phyloP scores from a whole-genome alignment of 805 yeast species.

The Pichia scutulata region DNA sequence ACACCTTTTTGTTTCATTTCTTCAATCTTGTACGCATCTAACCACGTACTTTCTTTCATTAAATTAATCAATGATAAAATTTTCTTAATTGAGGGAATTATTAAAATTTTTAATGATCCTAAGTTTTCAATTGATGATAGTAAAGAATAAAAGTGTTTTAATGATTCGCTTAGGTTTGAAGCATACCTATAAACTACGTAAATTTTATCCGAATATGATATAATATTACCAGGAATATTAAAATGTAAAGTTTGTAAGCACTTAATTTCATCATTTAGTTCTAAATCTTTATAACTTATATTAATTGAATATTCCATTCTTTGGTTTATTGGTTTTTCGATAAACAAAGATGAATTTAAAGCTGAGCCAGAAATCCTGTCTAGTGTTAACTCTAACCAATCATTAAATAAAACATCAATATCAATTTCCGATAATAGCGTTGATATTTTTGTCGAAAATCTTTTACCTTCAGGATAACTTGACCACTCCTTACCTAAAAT shows the following conservation, averaged over 20 bases:
- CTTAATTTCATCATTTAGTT: conserved; percentile 45
- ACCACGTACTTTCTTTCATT: conserved; percentile 40
- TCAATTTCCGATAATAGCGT: conserved; percentile 41
- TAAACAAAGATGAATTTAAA: neutral
- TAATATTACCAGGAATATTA: conserved; percentile 48
- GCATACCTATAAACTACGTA: conserved; percentile 52
- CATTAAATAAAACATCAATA: conserved; percentile 31
- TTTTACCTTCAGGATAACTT: conserved; percentile 57
- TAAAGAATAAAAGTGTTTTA: conserved; percentile 31
- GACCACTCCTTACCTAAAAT: conserved; percentile 58
- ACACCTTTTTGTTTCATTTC: conserved; percentile 33
- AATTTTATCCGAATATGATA: conserved; percentile 40
- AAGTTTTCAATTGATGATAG: conserved; percentile 20
- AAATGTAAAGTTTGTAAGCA: conserved; percentile 42
- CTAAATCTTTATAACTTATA: neutral
- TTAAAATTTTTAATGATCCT: conserved; percentile 34
- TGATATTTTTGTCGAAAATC: conserved; percentile 43
- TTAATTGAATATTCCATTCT: conserved; percentile 22
- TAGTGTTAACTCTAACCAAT: conserved; percentile 37
- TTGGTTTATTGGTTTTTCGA: neutral
- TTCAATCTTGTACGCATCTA: conserved; percentile 37
- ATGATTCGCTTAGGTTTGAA: conserved; percentile 42
- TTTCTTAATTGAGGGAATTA: conserved; percentile 20
- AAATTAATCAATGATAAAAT: conserved; percentile 22
- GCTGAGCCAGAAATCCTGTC: conserved; percentile 9